Evolutionary conservation across 2,329 filamentous ascomycete species (phyloP).

Genomic region (Sarocladium brachiariae): DNA sequence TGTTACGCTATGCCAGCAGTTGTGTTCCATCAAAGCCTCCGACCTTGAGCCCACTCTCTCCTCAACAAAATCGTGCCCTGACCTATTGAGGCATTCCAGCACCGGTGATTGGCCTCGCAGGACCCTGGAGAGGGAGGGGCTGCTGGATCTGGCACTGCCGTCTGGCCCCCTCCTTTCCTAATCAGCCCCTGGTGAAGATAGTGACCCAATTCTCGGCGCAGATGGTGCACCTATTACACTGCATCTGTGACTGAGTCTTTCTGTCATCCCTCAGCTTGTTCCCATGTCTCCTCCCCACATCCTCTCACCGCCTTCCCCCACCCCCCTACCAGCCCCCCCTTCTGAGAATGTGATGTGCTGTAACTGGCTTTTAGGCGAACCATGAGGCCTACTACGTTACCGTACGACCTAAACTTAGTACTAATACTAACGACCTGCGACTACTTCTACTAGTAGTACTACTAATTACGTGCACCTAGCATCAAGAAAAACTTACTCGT

Average conservation of each 20-base stretch:
- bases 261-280: background rate
- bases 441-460: too few species aligned
- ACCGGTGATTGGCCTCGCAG: slow-evolving; percentile 3
- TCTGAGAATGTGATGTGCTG: background rate
- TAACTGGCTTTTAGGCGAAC: too few species aligned
- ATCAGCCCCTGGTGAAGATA: background rate
- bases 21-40: background rate
- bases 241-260: background rate
- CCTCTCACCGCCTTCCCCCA: slow-evolving; percentile 7
- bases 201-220: slow-evolving; percentile 1
- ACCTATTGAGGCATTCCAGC: background rate
- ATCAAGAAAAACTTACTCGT: too few species aligned
- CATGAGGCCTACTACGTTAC: too few species aligned
- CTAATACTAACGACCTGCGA: too few species aligned
- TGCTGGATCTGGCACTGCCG: too few species aligned
- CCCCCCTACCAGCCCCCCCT: background rate
- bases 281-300: background rate
- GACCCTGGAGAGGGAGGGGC: slow-evolving; percentile 8
- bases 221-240: too few species aligned
- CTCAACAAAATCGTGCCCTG: slow-evolving; percentile 6
- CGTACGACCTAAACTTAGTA: too few species aligned
- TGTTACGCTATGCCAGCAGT: too few species aligned
- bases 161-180: too few species aligned
- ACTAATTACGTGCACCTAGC: too few species aligned
- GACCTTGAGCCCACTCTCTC: background rate